Conservation (phyloP, 2,329 filamentous ascomycete genomes). For the Tolypocladium cylindrosporum region DNA sequence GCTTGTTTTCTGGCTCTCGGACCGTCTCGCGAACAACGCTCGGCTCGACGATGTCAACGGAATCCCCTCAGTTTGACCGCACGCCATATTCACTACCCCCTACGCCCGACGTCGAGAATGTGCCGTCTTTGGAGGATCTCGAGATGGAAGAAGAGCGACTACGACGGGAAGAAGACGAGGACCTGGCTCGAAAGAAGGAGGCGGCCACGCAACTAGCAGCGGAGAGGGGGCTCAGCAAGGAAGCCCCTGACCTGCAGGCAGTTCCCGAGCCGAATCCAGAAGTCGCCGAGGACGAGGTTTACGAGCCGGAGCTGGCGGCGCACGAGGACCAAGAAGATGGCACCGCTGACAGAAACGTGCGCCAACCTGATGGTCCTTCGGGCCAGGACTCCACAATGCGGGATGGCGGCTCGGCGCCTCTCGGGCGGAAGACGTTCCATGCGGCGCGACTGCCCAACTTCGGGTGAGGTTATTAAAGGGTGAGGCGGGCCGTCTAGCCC, state of each 20-base stretch:
- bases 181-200: conserved; percentile 40
- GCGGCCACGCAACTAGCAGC: conserved; percentile 42
- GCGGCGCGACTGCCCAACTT: conserved; percentile 51
- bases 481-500: neutral
- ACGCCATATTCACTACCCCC: conserved; percentile 17
- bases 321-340: neutral
- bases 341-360: neutral
- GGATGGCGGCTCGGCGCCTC: neutral
- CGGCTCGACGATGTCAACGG: conserved; percentile 29
- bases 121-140: conserved; percentile 40
- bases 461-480: conserved; percentile 20
- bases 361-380: neutral
- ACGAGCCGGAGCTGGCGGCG: neutral
- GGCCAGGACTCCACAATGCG: neutral
- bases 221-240: conserved; percentile 33
- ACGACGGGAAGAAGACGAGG: conserved; percentile 40
- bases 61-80: conserved; percentile 17
- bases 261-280: conserved; percentile 14
- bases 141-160: conserved; percentile 42
- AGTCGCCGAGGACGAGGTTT: conserved; percentile 22
- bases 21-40: conserved; percentile 51
- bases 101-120: conserved; percentile 26
- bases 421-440: conserved; percentile 31
- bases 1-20: conserved; percentile 28
- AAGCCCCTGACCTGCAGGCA: conserved; percentile 4